These are phyloP conservation scores for Babesia sp. DNA, from an alignment of 169 alveolate genomes.

Conservation along the genomic window DNA sequence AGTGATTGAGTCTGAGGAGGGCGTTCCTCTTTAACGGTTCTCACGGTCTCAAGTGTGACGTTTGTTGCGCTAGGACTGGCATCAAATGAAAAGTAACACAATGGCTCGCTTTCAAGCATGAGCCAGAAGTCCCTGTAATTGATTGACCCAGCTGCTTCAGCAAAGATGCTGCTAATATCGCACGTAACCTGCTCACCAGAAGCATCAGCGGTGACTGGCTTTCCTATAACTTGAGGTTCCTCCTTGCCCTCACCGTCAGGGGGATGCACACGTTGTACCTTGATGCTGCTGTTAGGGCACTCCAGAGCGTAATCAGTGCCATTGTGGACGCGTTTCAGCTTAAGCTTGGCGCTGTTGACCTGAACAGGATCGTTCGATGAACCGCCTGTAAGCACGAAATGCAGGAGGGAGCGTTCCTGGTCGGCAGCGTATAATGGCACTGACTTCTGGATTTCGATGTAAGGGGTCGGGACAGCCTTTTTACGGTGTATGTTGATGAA, in stretches of 20 bases:
- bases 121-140: slow-evolving; percentile 44
- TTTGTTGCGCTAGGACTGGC: not conserved
- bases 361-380: not conserved
- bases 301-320: slow-evolving; percentile 32
- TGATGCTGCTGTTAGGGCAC: slow-evolving; percentile 46
- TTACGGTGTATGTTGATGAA: slow-evolving; percentile 15
- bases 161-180: slow-evolving; percentile 30
- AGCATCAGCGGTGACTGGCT: not conserved
- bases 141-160: not conserved
- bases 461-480: slow-evolving; percentile 8
- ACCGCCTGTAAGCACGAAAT: slow-evolving; percentile 27
- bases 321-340: slow-evolving; percentile 9
- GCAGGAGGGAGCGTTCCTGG: slow-evolving; percentile 37
- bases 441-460: slow-evolving; percentile 46
- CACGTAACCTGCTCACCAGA: not conserved
- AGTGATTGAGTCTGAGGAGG: not conserved
- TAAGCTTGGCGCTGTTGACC: slow-evolving; percentile 35
- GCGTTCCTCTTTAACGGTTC: not conserved
- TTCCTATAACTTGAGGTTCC: slow-evolving; percentile 9
- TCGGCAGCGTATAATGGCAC: slow-evolving; percentile 2
- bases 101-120: slow-evolving; percentile 43
- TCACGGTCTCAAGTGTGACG: slow-evolving; percentile 17
- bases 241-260: slow-evolving; percentile 1
- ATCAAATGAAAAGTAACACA: slow-evolving; percentile 56
- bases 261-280: slow-evolving; percentile 9